A percentile compares a stretch with the other conserved stretches of the same genome.
Evolutionary conservation across 371 early-diverging fungal species (phyloP).

Genomic region (Chytridium lagenaria): DNA sequence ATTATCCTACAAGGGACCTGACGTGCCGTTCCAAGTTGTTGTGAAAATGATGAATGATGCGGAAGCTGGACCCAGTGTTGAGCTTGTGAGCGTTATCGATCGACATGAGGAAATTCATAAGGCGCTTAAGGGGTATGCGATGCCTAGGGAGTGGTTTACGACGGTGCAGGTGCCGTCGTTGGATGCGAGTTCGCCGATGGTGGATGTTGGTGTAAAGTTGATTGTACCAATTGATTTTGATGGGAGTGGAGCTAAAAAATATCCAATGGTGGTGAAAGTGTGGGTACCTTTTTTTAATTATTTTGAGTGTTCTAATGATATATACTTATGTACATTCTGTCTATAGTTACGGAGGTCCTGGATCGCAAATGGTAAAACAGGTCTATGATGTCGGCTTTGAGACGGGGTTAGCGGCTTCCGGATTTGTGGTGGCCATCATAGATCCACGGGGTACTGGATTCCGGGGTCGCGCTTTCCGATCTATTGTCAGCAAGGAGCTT

Average conservation of each 20-base stretch:
- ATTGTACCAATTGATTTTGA: slow-evolving; percentile 86
- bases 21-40: slow-evolving; percentile 70
- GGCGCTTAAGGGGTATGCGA: slow-evolving; percentile 10
- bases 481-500: slow-evolving; percentile 76
- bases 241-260: slow-evolving; percentile 56
- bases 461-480: slow-evolving; percentile 83
- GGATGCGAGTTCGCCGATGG: slow-evolving; percentile 3
- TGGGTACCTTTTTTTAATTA: slow-evolving; percentile 51
- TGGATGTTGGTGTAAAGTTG: slow-evolving; percentile 86
- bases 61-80: neutral
- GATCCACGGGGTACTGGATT: slow-evolving; percentile 93
- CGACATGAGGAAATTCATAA: slow-evolving; percentile 11
- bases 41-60: slow-evolving; percentile 20
- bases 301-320: neutral
- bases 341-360: slow-evolving; percentile 79
- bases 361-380: slow-evolving; percentile 82
- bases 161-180: slow-evolving; percentile 14
- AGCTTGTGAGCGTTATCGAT: slow-evolving; percentile 6
- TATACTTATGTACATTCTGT: neutral
- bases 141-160: slow-evolving; percentile 24
- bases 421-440: slow-evolving; percentile 50
- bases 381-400: slow-evolving; percentile 75
- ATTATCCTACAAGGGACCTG: slow-evolving; percentile 84
- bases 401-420: slow-evolving; percentile 45
- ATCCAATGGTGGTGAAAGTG: slow-evolving; percentile 89